Evolutionary conservation across 2,329 filamentous ascomycete species (phyloP).

Genomic region (Neopestalotiopsis sp.): DNA sequence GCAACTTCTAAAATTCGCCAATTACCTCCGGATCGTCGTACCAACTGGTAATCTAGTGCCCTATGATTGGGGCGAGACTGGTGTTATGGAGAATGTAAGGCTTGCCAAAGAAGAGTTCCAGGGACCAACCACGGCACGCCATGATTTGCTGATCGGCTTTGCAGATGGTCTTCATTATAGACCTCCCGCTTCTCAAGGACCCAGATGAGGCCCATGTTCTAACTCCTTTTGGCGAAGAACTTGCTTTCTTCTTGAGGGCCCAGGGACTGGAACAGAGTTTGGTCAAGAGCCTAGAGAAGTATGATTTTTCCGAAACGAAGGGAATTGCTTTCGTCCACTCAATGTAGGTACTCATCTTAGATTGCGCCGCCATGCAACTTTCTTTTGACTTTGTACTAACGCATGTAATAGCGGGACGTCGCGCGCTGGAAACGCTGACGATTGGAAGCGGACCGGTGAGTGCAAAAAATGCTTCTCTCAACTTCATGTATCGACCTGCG

Average conservation of each 20-base stretch:
- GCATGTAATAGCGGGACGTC: conserved; percentile 56
- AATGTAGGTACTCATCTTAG: conserved; percentile 61
- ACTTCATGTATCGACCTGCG: conserved; percentile 16
- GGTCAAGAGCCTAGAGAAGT: conserved; percentile 72
- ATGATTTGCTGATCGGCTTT: conserved; percentile 24
- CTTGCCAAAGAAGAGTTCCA: not conserved
- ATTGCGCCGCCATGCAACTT: conserved; percentile 15
- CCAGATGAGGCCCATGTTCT: conserved; percentile 39
- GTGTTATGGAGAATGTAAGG: conserved; percentile 82
- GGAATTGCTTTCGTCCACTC: conserved; percentile 83
- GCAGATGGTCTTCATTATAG: conserved; percentile 86
- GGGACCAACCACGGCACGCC: not conserved
- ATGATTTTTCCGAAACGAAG: conserved; percentile 79
- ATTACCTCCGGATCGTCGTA: conserved; percentile 78
- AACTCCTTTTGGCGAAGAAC: conserved; percentile 69
- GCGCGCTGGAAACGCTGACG: conserved; percentile 48
- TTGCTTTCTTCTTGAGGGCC: conserved; percentile 73
- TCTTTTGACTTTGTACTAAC: conserved; percentile 26
- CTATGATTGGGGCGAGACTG: conserved; percentile 89
- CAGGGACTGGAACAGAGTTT: conserved; percentile 70
- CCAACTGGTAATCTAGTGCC: conserved; percentile 86
- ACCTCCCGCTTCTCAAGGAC: conserved; percentile 71
- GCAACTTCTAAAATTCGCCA: conserved; percentile 81
- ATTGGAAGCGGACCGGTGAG: conserved; percentile 49
- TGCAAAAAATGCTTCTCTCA: conserved; percentile 12